These are phyloP conservation scores for Primulina huaijiensis DNA, from an alignment of 257 asterid species.

Conservation along the genomic window DNA sequence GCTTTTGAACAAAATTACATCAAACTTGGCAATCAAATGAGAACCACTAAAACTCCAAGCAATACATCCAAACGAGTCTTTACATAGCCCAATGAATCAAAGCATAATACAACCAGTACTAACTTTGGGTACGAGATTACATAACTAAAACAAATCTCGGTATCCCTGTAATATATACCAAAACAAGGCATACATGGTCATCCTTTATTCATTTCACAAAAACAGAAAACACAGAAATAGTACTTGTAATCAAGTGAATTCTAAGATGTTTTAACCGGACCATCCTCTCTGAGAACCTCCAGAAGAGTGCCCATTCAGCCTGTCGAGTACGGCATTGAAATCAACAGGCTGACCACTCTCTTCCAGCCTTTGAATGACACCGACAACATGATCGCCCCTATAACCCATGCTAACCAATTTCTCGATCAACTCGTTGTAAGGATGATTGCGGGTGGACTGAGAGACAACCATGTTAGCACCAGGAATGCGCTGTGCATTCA, in stretches of 20 bases:
- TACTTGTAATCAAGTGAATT: neutral
- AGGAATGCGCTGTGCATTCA: constrained; percentile 50
- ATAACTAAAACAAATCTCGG: neutral
- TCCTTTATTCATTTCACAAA: constrained; percentile 35
- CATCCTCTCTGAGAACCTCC: constrained; percentile 91
- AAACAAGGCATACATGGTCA: constrained; percentile 21
- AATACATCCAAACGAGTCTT: neutral
- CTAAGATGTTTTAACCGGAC: constrained; percentile 39
- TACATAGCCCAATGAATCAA: neutral
- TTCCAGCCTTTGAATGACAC: constrained; percentile 78
- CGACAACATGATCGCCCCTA: constrained; percentile 68
- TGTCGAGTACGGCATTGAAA: constrained; percentile 71
- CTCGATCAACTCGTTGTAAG: constrained; percentile 77
- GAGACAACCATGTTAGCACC: constrained; percentile 43
- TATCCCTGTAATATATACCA: constrained; percentile 15
- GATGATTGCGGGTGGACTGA: constrained; percentile 56
- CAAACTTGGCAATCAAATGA: neutral
- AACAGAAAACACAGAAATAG: constrained; percentile 13
- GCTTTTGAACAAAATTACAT: neutral
- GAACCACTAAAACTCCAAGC: neutral
- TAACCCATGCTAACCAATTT: constrained; percentile 86
- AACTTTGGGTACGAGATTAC: neutral
- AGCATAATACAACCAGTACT: neutral
- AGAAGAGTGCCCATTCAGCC: constrained; percentile 71
- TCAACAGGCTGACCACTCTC: constrained; percentile 87